These are phyloP conservation scores for Paraphaeosphaeria sporulosa DNA, from an alignment of 2,329 filamentous ascomycete genomes.

Conservation along the genomic window DNA sequence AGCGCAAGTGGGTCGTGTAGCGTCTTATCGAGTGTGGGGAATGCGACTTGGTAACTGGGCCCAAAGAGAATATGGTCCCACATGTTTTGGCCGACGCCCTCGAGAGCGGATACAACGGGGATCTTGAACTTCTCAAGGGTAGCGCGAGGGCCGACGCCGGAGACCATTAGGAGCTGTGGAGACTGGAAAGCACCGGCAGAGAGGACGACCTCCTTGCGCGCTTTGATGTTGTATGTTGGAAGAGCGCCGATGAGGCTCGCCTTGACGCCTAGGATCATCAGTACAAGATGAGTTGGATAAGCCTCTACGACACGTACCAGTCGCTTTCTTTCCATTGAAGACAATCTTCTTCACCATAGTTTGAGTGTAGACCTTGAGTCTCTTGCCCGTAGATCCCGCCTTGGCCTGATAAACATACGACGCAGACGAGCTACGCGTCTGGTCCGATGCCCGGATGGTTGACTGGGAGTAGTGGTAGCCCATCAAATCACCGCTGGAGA, in stretches of 20 bases:
- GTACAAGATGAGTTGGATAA: too few relatives aligned
- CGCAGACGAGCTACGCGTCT: too few relatives aligned
- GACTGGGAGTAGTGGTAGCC: too few relatives aligned
- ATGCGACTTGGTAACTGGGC: neutral
- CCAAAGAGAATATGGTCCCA: slow-evolving; percentile 22
- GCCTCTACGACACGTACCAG: neutral
- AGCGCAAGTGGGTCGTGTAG: neutral
- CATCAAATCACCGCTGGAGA: neutral
- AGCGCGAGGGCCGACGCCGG: slow-evolving; percentile 63
- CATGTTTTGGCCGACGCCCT: slow-evolving; percentile 63
- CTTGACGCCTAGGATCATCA: neutral
- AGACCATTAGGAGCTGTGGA: slow-evolving; percentile 13
- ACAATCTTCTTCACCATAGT: slow-evolving; percentile 1
- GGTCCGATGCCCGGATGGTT: slow-evolving; percentile 29
- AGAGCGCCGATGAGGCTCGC: too few relatives aligned
- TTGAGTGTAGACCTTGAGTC: slow-evolving; percentile 12
- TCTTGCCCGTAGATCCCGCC: slow-evolving; percentile 20
- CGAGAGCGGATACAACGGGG: slow-evolving; percentile 59
- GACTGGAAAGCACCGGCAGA: slow-evolving; percentile 58
- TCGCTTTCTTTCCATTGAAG: slow-evolving; percentile 6
- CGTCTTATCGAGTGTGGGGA: neutral
- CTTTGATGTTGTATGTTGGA: neutral
- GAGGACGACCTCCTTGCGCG: slow-evolving; percentile 18
- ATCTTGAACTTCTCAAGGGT: slow-evolving; percentile 62
- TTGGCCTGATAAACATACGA: too few relatives aligned